Percentiles rank a stretch among this genome's conserved stretches.
These are phyloP conservation scores for Metarhizium guizhouense DNA, from an alignment of 2,329 filamentous ascomycete genomes.

Conservation along the genomic window DNA sequence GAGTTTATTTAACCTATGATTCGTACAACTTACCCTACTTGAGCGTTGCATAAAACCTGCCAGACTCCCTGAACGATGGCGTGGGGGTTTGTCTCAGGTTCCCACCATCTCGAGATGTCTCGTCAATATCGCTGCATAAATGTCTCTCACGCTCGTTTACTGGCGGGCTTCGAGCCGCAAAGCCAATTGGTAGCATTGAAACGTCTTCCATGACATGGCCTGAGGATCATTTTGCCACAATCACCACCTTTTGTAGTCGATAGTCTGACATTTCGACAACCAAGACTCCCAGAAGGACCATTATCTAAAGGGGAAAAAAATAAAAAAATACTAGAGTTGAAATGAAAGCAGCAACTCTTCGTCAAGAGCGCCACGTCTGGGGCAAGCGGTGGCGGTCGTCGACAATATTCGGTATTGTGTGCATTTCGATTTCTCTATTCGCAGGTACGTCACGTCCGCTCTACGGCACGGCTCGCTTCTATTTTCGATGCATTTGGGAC, in stretches of 20 bases:
- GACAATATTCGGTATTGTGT: not conserved
- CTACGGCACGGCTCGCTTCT: too few relatives aligned
- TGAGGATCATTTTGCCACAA: too few relatives aligned
- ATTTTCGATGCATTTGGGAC: too few relatives aligned
- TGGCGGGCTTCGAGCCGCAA: not conserved
- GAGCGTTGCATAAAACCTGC: too few relatives aligned
- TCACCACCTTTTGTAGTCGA: too few relatives aligned
- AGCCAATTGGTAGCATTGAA: not conserved
- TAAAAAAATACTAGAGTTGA: too few relatives aligned
- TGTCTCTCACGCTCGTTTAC: not conserved
- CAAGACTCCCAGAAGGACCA: too few relatives aligned
- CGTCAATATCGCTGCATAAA: not conserved
- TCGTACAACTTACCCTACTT: too few relatives aligned
- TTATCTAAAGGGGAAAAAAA: too few relatives aligned
- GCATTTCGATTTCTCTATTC: not conserved
- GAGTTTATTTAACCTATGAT: too few relatives aligned
- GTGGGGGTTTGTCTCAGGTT: not conserved
- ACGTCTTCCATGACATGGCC: too few relatives aligned
- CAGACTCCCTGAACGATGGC: not conserved
- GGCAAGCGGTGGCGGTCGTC: not conserved
- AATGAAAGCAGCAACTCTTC: not conserved
- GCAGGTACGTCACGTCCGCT: not conserved
- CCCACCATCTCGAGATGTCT: not conserved
- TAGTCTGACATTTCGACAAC: too few relatives aligned
- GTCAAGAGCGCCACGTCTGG: not conserved